Base-by-base conservation (phyloP, 192 early-diverging fungal genomes). In the Gryganskiella cystojenkinii region DNA sequence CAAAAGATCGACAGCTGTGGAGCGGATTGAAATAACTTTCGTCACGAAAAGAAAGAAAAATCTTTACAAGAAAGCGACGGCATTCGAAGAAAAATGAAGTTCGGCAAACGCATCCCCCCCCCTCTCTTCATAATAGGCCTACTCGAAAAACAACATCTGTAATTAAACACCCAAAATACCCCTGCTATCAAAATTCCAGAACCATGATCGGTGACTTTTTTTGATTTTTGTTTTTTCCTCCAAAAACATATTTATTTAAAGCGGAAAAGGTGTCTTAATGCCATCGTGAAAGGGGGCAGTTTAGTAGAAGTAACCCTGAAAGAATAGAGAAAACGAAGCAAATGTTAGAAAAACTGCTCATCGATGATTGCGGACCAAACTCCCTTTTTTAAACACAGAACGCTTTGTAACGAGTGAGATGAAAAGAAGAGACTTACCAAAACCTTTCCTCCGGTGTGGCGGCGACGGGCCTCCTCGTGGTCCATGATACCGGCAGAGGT, bases 401-500 rank as follows among this genome's bases (percentile, higher is more conserved):
- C n/a, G n/a, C n/a, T n/a, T n/a, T n/a, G n/a, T n/a, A n/a, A n/a
- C n/a, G n/a, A n/a, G n/a, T n/a, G n/a, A n/a, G n/a, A n/a, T n/a
- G n/a, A n/a, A n/a, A n/a, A n/a, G n/a, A n/a, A n/a, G n/a, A n/a
- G n/a, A n/a, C n/a, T n/a, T n/a, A n/a, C 96, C 68, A 98, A 91
- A 86, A 98, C 92, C 91, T 98, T 97, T 72, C 98, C 98, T 91
- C 95, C 98, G 82, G 92, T 88, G 84, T 96, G 94, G 88, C 95
- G 95, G 68, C 93, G 87, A 92, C 96, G 93, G 65, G 96, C 95
- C 90, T 99, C 96, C 82, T 95, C 94, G 87, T 98, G 96, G 89
- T 99, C 98, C 93, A 99, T 99, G 86, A 99, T 98, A 87, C 98
- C 98, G 67, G 92, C 88, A 53, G 94, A 93, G 81, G 95, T 95